Conservation (phyloP, 202 grass and related monocot species). For the Carex arenaria region DNA sequence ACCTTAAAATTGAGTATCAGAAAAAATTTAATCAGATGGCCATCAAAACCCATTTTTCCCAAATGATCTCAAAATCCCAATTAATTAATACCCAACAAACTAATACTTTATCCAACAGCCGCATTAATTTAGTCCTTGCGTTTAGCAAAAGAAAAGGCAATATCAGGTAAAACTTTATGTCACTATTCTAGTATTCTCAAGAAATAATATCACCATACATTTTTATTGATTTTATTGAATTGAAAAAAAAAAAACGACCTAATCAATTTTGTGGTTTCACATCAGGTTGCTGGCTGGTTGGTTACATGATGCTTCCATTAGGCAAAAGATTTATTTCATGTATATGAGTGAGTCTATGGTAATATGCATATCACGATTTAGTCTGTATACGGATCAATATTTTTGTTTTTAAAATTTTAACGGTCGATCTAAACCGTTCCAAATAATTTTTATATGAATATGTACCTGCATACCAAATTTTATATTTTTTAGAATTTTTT, state of each 20-base stretch:
- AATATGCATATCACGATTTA: too few species aligned
- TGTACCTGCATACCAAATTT: too few species aligned
- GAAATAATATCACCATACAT: not conserved
- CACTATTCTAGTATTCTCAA: not conserved
- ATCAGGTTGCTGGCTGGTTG: not conserved
- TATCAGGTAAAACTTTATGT: not conserved
- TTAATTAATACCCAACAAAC: not conserved
- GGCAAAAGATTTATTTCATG: not conserved
- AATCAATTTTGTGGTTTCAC: not conserved
- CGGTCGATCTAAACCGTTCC: too few species aligned
- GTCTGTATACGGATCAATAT: too few species aligned
- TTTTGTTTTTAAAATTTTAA: too few species aligned
- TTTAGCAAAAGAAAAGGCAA: conserved; percentile 13
- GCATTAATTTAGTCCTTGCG: conserved; percentile 7
- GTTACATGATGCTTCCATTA: not conserved
- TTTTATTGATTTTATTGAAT: not conserved
- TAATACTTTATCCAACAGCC: conserved; percentile 10
- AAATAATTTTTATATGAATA: too few species aligned
- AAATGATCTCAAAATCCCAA: not conserved
- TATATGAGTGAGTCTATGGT: too few species aligned
- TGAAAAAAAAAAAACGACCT: not conserved
- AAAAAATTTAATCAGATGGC: too few species aligned
- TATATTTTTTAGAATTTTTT: too few species aligned
- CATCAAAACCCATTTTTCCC: too few species aligned
- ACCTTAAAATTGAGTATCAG: too few species aligned